Base-by-base conservation (phyloP, 2,329 filamentous ascomycete genomes). In the Paraconiothyrium brasiliense region DNA sequence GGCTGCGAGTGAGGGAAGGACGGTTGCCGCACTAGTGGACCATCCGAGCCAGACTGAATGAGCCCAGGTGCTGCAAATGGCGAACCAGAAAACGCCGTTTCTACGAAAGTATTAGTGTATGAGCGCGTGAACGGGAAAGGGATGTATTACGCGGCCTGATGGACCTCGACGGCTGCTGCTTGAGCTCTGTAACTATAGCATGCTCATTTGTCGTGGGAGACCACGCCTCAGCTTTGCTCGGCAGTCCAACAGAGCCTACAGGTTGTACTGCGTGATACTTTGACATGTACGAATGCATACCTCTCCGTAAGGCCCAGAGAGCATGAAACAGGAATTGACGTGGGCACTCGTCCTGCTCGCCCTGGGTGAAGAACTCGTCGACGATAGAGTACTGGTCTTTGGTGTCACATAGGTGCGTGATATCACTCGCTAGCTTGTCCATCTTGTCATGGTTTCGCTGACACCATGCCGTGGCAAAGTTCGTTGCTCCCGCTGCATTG, bases 261-360 rank as follows among this genome's bases (percentile, higher is more conserved):
- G 44, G 35, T 16, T 46, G 22, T 41, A 47, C 54, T 10, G 57
- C 59, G 7, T 59, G 58, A 6, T 51, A 56, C 30, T 63, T 47
- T 47, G 34, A 32, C 9, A 48, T 35, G 4, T 49, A 16, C n/a
- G 58, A 57, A 16, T 58, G 46, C 64, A 73, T 69, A 22, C 55
- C 44, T 13, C 44, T 54, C n/a, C 72, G 67, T 63, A 78, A 67
- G 22, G 70, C 61, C 41, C 72, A 62, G 41, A 64, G 54, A 24
- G 67, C 69, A 30, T 77, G 71, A 66, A 70, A 77, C 9, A 78
- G 67, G 37, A 77, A 78, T 1, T 57, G 43, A 1, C 65, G 70
- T 37, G 75, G 75, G 48, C 58, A 73, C 1, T 48, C n/a, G 0
- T 58, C 51, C 6, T 47, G 63, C 60, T 77, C 74, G 11, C 68